Base-by-base conservation (phyloP, 352 stramenopile species). In the Globisporangium barbulae region DNA sequence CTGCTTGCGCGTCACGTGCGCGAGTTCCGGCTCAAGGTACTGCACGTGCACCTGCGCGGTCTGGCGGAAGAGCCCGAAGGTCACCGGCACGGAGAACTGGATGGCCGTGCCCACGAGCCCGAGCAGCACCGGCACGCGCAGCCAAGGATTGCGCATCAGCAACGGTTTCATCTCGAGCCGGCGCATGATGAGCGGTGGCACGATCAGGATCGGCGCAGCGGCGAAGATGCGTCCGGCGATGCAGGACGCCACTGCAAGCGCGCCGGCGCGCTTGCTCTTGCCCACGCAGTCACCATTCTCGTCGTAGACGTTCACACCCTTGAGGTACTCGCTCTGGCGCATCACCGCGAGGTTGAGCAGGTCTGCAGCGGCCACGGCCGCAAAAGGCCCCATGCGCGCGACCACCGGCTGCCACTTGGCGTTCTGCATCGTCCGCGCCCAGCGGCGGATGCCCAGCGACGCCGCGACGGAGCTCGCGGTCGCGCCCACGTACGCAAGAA, bases 311-410 rank as follows among this genome's bases (percentile, higher is more conserved):
- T 92, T 68, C 12, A 96, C 82, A 50, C 88, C 88, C 48, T 85
- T 81, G 21, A 82, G 69, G 68, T 88, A 96, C 69, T 96, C 88
- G 65, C 81, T 92, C 65, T 94, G 83, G 19, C 88, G 78, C 85
- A 96, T 96, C 61, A 93, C 81, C 8, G 79, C 77, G 65, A 96
- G 81, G 58, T 96, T 96, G 58, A 96, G 80, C 39, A 93, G 60
- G 63, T 96, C 88, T 1, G 88, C 88, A 22, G 88, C 79, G 9
- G 88, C 85, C n/a, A 94, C 88, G 1, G 88, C 88, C 41, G 72
- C 80, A 52, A 96, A 94, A 8, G 88, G 88, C 6, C 81, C 88
- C 69, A 91, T 79, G 21, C 83, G 79, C 49, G 80, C 74, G 33
- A 93, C 71, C 10, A 78, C 55, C 3, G 81, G 79, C n/a, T 79